These are phyloP conservation scores for Lavandula angustifolia DNA, from an alignment of 257 asterid species.

Conservation along the genomic window DNA sequence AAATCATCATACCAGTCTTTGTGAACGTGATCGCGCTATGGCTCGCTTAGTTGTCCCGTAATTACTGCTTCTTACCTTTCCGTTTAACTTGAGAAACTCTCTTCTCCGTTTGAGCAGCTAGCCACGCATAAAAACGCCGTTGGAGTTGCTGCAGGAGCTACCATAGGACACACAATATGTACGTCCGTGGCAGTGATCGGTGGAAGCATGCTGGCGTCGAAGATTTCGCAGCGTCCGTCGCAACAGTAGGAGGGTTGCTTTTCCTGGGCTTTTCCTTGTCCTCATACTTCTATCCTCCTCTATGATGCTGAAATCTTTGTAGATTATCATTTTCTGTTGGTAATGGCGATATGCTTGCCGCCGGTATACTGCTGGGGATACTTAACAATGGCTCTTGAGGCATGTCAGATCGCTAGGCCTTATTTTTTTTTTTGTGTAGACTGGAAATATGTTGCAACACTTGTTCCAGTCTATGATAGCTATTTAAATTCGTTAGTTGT, in stretches of 20 bases:
- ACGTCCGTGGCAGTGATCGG: constrained; percentile 93
- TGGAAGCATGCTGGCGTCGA: constrained; percentile 97
- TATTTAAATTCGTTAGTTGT: constrained; percentile 11
- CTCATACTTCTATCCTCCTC: constrained; percentile 85
- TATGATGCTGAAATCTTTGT: constrained; percentile 42
- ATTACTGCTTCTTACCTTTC: background rate
- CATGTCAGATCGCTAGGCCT: background rate
- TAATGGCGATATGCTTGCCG: background rate
- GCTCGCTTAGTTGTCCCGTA: background rate
- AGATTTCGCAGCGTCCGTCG: constrained; percentile 96
- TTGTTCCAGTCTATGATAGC: constrained; percentile 11
- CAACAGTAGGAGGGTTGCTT: constrained; percentile 83
- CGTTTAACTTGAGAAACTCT: background rate
- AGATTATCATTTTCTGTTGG: constrained; percentile 24
- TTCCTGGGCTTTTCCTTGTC: constrained; percentile 90
- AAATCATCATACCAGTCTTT: background rate
- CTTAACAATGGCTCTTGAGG: background rate
- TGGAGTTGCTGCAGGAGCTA: constrained; percentile 88
- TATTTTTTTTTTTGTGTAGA: constrained; percentile 9
- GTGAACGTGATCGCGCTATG: background rate
- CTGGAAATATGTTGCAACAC: constrained; percentile 5
- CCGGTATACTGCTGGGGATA: background rate
- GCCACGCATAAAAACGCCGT: constrained; percentile 95
- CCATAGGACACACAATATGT: constrained; percentile 81
- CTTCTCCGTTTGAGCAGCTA: constrained; percentile 46